Evolutionary conservation across 2,329 filamentous ascomycete genomes (phyloP), one percentile per base, ranked within the genome.

Genomic region (Knufia petricola): DNA sequence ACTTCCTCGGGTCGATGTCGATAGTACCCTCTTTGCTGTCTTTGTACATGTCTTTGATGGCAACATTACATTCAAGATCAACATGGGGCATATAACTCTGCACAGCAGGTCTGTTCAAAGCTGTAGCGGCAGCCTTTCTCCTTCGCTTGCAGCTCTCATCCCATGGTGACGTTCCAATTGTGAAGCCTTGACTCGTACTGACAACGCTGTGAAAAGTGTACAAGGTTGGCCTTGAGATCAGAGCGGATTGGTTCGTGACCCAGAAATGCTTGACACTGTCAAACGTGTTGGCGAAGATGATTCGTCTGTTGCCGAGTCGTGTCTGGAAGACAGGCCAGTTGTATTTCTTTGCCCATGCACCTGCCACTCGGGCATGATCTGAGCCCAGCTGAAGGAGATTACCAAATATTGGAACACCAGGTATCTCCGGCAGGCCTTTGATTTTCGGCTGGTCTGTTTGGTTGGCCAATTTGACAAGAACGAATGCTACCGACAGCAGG

Each of bases 151-250:
- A 87, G 1, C 81, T 86, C 44, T 87, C 85, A 53, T 89, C 84
- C 82, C 85, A 92, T 0, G 86, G 85, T 0, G 84, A 88, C 0
- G 85, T 87, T 1, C 86, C 86, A 52, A 92, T 87, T 0, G 85
- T 90, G 64, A 87, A 85, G 4, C 85, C 85, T 57, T 87, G 82
- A 0, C 82, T 85, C 28, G 74, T 79, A 1, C 84, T 87, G 2
- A 88, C 82, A 3, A 89, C 82, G 3, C 76, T 84, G 65, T 89
- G 85, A 64, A 89, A 90, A 1, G 85, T 90, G 64, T 90, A 84
- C 41, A 88, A 77, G 20, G 74, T 86, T 0, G 86, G 86, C 1
- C 86, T 77, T 1, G 84, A 88, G 58, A 88, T 87, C 50, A 89
- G 69, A 0, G 85, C 75, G 0, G 84, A 85, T 59, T 88, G 85